These are phyloP conservation scores for Priceomyces fermenticarens DNA, from an alignment of 805 yeast genomes.

Conservation along the genomic window DNA sequence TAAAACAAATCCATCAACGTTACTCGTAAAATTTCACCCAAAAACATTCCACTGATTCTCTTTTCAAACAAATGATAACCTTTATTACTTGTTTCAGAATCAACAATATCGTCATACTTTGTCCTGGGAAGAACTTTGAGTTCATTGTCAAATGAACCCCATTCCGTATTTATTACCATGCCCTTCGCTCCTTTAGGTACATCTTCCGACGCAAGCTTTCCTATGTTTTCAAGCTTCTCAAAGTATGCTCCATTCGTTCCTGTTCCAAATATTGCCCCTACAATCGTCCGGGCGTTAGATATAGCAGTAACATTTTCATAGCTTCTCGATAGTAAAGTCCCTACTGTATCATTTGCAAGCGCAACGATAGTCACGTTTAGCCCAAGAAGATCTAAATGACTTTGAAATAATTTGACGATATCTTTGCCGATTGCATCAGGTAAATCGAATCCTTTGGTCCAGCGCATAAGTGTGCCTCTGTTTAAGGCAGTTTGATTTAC, in stretches of 20 bases:
- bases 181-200: slow-evolving; percentile 49
- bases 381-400: slow-evolving; percentile 55
- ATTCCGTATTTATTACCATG: slow-evolving; percentile 93
- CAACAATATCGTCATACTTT: slow-evolving; percentile 70
- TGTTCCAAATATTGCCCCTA: slow-evolving; percentile 94
- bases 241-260: slow-evolving; percentile 96
- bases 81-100: slow-evolving; percentile 70
- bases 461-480: slow-evolving; percentile 79
- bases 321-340: slow-evolving; percentile 85
- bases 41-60: slow-evolving; percentile 86
- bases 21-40: slow-evolving; percentile 85
- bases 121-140: slow-evolving; percentile 74
- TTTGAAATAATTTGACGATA: slow-evolving; percentile 71
- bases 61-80: slow-evolving; percentile 93
- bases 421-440: slow-evolving; percentile 83
- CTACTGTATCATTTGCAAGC: slow-evolving; percentile 93
- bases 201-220: slow-evolving; percentile 52
- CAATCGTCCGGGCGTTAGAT: slow-evolving; percentile 68
- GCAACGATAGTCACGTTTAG: slow-evolving; percentile 77
- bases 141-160: slow-evolving; percentile 96
- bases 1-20: slow-evolving; percentile 65
- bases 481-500: slow-evolving; percentile 79
- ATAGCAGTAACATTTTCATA: slow-evolving; percentile 64
- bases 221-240: slow-evolving; percentile 71
- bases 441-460: slow-evolving; percentile 95